phyloP scores from a whole-genome alignment of 352 stramenopile species.

The Pythium rishiriense region DNA sequence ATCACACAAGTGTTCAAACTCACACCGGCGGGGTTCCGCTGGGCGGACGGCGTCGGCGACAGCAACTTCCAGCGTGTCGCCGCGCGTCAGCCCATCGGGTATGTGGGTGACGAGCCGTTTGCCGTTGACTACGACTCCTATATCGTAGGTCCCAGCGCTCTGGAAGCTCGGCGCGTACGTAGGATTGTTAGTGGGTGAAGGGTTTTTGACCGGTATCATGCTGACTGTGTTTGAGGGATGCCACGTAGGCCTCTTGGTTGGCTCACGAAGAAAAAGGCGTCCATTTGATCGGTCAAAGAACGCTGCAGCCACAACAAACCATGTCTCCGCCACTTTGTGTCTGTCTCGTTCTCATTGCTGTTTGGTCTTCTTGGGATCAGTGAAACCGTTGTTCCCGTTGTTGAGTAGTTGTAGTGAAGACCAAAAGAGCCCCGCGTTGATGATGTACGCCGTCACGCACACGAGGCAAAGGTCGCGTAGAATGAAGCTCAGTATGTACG shows the following conservation, averaged over 20 bases:
- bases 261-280: constrained; percentile 37
- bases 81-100: constrained; percentile 44
- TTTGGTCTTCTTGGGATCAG: background rate
- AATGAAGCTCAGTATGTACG: constrained; percentile 57
- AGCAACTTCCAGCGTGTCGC: constrained; percentile 61
- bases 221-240: background rate
- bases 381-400: constrained; percentile 2
- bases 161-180: constrained; percentile 63
- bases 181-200: background rate
- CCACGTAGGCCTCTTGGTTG: constrained; percentile 46
- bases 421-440: constrained; percentile 50
- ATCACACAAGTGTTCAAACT: constrained; percentile 71
- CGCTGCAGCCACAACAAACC: background rate
- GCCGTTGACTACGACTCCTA: constrained; percentile 56
- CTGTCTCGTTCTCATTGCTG: constrained; percentile 4
- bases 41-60: constrained; percentile 51
- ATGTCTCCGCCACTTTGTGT: background rate
- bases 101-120: constrained; percentile 44
- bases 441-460: constrained; percentile 51
- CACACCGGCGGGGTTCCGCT: constrained; percentile 52
- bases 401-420: constrained; percentile 41
- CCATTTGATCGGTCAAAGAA: background rate
- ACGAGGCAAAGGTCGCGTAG: constrained; percentile 60
- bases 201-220: background rate
- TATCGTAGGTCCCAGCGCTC: constrained; percentile 58